Evolutionary conservation across 148 eudicot species (phyloP).

Genomic region (Silene latifolia): DNA sequence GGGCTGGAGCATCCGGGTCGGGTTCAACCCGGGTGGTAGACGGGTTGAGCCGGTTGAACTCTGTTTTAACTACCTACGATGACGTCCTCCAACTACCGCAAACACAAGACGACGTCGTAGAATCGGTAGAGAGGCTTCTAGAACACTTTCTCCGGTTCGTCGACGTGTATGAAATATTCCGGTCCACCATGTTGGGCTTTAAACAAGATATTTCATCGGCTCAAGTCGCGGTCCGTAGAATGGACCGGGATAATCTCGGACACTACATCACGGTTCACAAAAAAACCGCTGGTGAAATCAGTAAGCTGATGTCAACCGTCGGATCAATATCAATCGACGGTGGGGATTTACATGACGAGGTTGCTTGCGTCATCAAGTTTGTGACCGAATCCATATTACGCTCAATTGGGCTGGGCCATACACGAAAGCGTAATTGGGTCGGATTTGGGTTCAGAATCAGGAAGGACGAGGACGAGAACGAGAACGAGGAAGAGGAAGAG

Average conservation of each 20-base stretch:
- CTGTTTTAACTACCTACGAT: conserved; percentile 55
- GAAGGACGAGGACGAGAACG: conserved; percentile 29
- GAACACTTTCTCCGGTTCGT: conserved; percentile 63
- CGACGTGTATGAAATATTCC: conserved; percentile 66
- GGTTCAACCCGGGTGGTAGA: conserved; percentile 36
- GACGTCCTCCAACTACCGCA: conserved; percentile 60
- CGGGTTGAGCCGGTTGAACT: conserved; percentile 43
- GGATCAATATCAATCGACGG: conserved; percentile 18
- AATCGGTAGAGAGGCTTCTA: conserved; percentile 42
- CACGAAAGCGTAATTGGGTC: conserved; percentile 33
- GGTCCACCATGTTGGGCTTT: conserved; percentile 36
- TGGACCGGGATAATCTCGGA: conserved; percentile 39
- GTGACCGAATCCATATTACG: conserved; percentile 47
- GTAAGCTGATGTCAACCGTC: conserved; percentile 38
- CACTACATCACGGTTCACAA: conserved; percentile 43
- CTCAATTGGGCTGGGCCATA: conserved; percentile 29
- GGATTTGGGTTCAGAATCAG: conserved; percentile 30
- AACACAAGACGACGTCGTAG: conserved; percentile 45
- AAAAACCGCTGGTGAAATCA: conserved; percentile 46
- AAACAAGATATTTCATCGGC: conserved; percentile 56
- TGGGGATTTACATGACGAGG: conserved; percentile 19
- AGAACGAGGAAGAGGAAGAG: conserved; percentile 38
- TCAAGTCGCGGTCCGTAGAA: conserved; percentile 57
- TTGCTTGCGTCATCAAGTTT: conserved; percentile 26
- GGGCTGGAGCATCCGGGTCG: conserved; percentile 15